phyloP scores from a whole-genome alignment of 176 grass and related monocot species.

The Rhynchospora tenuis region DNA sequence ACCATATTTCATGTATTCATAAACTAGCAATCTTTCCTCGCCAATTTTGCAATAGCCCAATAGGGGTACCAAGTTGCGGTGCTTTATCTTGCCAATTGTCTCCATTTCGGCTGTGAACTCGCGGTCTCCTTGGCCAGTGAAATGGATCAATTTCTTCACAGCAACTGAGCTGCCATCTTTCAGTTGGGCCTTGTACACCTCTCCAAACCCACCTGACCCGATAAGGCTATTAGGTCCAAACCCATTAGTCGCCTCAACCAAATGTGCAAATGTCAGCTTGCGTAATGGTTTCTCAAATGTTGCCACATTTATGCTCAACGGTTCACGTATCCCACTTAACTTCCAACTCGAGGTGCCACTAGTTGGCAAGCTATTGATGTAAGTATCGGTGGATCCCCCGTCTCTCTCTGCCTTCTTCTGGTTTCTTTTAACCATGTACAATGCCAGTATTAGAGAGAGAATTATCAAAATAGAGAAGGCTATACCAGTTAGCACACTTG shows the following conservation, averaged over 20 bases:
- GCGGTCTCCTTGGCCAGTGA: constrained; percentile 80
- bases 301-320: constrained; percentile 92
- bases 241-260: constrained; percentile 91
- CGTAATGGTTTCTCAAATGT: constrained; percentile 86
- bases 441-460: constrained; percentile 39
- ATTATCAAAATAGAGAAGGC: constrained; percentile 54
- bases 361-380: constrained; percentile 68
- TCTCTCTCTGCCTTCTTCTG: constrained; percentile 50
- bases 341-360: constrained; percentile 73
- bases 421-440: constrained; percentile 67
- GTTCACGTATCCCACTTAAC: constrained; percentile 60
- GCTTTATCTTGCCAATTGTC: constrained; percentile 98
- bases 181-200: constrained; percentile 94
- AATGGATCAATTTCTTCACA: constrained; percentile 96
- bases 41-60: constrained; percentile 95
- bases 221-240: constrained; percentile 76
- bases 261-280: constrained; percentile 91
- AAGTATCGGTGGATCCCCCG: constrained; percentile 12
- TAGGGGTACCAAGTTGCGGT: constrained; percentile 85
- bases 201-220: constrained; percentile 85
- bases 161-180: constrained; percentile 74
- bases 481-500: constrained; percentile 62
- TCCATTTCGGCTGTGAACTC: constrained; percentile 99
- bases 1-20: constrained; percentile 95
- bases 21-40: constrained; percentile 83